A percentile compares a stretch with the other conserved stretches of the same genome.
These are phyloP conservation scores for Nyctanthes arbortristis DNA, from an alignment of 257 asterid genomes.

Conservation along the genomic window DNA sequence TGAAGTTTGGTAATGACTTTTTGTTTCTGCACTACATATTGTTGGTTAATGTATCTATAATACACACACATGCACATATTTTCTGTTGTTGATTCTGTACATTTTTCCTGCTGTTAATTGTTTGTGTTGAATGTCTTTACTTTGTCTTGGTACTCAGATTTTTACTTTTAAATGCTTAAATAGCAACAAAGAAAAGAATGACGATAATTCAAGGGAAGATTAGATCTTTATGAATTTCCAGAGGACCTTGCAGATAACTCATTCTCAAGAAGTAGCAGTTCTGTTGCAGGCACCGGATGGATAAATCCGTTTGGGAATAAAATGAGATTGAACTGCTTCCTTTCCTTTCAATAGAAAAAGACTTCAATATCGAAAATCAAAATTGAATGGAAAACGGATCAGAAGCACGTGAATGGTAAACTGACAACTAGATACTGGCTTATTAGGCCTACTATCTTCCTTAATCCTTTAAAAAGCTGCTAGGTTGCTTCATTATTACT, in stretches of 20 bases:
- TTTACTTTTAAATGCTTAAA: constrained; percentile 3
- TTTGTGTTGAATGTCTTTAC: constrained; percentile 5
- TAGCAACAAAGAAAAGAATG: background rate
- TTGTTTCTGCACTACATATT: constrained; percentile 8
- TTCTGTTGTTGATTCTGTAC: constrained; percentile 1
- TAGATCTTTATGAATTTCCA: background rate
- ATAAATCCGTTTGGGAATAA: background rate
- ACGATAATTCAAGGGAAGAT: background rate
- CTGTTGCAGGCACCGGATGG: background rate
- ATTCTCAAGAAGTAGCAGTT: background rate
- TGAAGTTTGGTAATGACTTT: constrained; percentile 4
- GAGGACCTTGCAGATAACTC: background rate
- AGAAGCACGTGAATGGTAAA: background rate
- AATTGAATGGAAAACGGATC: background rate
- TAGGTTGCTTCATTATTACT: constrained; percentile 9
- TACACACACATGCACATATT: background rate
- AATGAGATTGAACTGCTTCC: background rate
- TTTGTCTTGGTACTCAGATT: background rate
- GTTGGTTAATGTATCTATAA: constrained; percentile 5
- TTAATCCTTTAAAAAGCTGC: constrained; percentile 1
- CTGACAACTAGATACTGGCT: constrained; percentile 3
- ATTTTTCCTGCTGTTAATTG: constrained; percentile 4
- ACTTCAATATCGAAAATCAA: background rate
- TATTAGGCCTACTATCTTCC: background rate
- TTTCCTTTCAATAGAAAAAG: background rate